Percentiles rank a stretch among this genome's conserved stretches.
Evolutionary conservation across 176 grass and related monocot genomes (phyloP).

Genomic region (Alloteropsis semialata): DNA sequence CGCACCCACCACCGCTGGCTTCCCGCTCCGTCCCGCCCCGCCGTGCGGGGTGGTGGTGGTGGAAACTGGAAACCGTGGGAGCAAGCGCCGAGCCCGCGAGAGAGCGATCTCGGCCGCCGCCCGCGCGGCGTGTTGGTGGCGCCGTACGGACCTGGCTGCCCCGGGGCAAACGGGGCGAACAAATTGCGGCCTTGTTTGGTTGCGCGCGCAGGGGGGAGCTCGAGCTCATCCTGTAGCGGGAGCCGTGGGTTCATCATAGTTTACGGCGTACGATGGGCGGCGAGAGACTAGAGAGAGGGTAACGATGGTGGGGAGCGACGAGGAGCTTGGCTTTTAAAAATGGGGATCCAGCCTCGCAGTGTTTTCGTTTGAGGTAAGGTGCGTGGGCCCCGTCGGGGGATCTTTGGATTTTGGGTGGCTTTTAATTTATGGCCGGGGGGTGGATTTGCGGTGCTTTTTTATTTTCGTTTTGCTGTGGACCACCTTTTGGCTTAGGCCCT

Average conservation of each 20-base stretch:
- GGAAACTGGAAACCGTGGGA: slow-evolving; percentile 24
- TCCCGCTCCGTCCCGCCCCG: not conserved
- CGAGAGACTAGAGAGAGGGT: not conserved
- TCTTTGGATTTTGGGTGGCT: slow-evolving; percentile 6
- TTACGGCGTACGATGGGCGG: slow-evolving; percentile 19
- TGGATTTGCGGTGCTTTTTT: slow-evolving; percentile 1
- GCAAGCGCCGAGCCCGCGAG: not conserved
- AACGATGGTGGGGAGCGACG: not conserved
- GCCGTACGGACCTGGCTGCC: not conserved
- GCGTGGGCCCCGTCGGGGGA: not conserved
- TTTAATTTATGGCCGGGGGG: not conserved
- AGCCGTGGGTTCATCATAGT: not conserved
- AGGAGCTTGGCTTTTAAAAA: not conserved
- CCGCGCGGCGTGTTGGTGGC: not conserved
- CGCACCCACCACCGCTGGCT: not conserved
- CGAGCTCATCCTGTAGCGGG: not conserved
- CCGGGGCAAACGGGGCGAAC: not conserved
- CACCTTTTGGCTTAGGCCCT: too few relatives aligned
- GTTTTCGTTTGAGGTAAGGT: slow-evolving; percentile 8
- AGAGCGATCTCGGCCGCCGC: not conserved
- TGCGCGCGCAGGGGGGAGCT: not conserved
- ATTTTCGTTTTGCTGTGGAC: not conserved
- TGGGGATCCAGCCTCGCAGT: not conserved
- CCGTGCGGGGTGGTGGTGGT: not conserved
- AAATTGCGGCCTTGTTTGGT: slow-evolving; percentile 18